These are phyloP conservation scores for Mucor irregularis DNA, from an alignment of 371 early-diverging fungal species.

Conservation along the genomic window DNA sequence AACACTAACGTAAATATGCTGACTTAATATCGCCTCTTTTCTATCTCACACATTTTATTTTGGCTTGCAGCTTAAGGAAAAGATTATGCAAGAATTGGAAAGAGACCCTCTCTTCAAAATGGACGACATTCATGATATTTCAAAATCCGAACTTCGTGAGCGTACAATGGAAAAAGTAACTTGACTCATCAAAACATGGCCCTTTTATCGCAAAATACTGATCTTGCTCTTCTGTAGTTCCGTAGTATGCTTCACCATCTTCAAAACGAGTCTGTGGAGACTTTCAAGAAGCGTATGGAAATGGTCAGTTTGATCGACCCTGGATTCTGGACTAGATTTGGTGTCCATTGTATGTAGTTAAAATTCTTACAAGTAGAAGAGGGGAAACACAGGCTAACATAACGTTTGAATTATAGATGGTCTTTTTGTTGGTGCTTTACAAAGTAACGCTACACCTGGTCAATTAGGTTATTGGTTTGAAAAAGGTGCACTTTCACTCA, in stretches of 20 bases:
- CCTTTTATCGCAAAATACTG: too few species aligned
- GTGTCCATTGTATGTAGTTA: conserved; percentile 73
- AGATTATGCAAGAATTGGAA: conserved; percentile 85
- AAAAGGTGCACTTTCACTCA: conserved; percentile 83
- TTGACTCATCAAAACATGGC: too few species aligned
- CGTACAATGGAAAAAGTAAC: conserved; percentile 87
- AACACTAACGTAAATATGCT: conserved; percentile 49
- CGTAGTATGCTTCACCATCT: conserved; percentile 75
- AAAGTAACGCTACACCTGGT: conserved; percentile 84
- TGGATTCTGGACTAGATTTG: conserved; percentile 91
- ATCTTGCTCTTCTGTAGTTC: conserved; percentile 44
- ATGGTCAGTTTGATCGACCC: conserved; percentile 82
- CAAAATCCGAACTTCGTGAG: conserved; percentile 77
- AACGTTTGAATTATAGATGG: conserved; percentile 46
- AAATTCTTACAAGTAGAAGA: too few species aligned
- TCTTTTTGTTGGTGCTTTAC: conserved; percentile 87
- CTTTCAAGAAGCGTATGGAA: conserved; percentile 82
- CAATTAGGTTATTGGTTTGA: conserved; percentile 89
- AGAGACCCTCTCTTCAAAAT: conserved; percentile 86
- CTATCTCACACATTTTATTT: background rate
- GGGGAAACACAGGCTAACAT: too few species aligned
- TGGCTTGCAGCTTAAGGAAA: conserved; percentile 66
- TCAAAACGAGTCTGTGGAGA: conserved; percentile 71
- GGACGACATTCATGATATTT: conserved; percentile 79
- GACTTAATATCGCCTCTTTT: too few species aligned